phyloP scores from a whole-genome alignment of 306 rosid genomes.

The Castanopsis chinensis region DNA sequence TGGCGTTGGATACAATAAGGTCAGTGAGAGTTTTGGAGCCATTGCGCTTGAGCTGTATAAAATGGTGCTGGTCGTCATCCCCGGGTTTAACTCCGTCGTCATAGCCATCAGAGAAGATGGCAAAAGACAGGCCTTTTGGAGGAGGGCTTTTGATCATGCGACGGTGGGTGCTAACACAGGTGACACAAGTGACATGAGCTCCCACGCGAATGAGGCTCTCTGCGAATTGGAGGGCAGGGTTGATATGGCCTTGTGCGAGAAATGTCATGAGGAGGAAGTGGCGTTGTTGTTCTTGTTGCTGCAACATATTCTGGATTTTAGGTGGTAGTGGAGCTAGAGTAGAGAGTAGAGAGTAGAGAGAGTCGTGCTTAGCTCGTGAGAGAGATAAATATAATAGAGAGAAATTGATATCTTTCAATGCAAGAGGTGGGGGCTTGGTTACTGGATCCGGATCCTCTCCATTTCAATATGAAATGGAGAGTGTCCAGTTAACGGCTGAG shows the following conservation, averaged over 20 bases:
- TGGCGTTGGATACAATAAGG: neutral
- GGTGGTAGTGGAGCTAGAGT: too few relatives aligned
- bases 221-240: constrained; percentile 38
- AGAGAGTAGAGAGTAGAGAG: too few relatives aligned
- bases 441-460: too few relatives aligned
- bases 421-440: too few relatives aligned
- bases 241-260: constrained; percentile 43
- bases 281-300: neutral
- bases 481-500: too few relatives aligned
- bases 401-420: too few relatives aligned
- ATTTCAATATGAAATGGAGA: too few relatives aligned
- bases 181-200: constrained; percentile 28
- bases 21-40: constrained; percentile 27
- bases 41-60: neutral
- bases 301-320: too few relatives aligned
- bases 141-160: constrained; percentile 12
- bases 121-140: constrained; percentile 7
- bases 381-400: too few relatives aligned
- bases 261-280: constrained; percentile 17
- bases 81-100: constrained; percentile 19
- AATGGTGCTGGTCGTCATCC: neutral
- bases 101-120: constrained; percentile 35
- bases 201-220: constrained; percentile 26
- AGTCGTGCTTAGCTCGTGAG: too few relatives aligned
- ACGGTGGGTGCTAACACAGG: constrained; percentile 12